Base-by-base conservation (phyloP, 768 basidiomycete species). In the Suillus ampliporus region DNA sequence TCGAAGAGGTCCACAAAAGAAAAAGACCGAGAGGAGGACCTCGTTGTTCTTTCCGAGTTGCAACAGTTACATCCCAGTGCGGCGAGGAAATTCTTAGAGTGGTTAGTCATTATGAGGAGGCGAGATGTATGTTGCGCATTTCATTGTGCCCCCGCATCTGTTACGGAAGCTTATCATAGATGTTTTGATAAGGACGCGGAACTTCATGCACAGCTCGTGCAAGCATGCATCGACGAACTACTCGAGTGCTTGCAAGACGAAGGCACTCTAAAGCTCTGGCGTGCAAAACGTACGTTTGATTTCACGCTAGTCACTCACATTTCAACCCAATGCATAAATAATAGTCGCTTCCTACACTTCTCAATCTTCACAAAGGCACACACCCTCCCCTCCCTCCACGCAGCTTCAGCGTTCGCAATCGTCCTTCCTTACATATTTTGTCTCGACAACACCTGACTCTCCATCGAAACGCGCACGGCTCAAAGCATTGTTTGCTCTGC, bases 371-470 rank as follows among this genome's bases (percentile, higher is more conserved):
- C 69, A 51, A 31, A 40, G 21, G 14, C 9, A 34, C 14, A 6
- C 9, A 6, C 37, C 28, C 23, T 54, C 31, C 40, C 23, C 35
- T 35, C 9, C 41, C 41, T 46, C 54, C n/a, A 14, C 61, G 15
- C 57, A 34, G 13, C 60, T 38, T 41, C 58, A 5, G 23, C 51
- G 19, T 47, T 14, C 46, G 13, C 74, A 70, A 8, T 57, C 73
- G 10, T 50, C 75, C 26, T 75, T 75, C 63, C 71, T 93, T 8
- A 82, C 87, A 6, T 94, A 94, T 75, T 89, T 96, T 65, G 82
- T 89, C 4, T 87, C 90, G n/a, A 90, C 90, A 26, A 92, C 93
- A 5, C 93, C 93, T 1, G 86, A 92, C 61, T 91, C 92, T 0
- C 82, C 84, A 17, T 83, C 87, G 61, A 95, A 95, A 73, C 84